These are phyloP conservation scores for Mycena galopus DNA, from an alignment of 768 basidiomycete species.

Conservation along the genomic window DNA sequence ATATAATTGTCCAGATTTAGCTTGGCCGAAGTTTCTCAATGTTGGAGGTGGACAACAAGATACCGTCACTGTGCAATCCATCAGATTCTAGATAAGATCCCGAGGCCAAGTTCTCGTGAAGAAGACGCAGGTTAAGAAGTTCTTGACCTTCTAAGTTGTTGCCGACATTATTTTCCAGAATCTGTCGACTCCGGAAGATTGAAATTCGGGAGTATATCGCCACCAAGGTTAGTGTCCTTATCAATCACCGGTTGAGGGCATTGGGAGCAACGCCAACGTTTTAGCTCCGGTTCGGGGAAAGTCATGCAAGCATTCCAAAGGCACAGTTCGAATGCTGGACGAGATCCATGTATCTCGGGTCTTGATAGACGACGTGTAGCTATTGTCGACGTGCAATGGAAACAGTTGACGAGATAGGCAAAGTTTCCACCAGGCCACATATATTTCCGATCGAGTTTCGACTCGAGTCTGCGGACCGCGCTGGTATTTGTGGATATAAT, in stretches of 20 bases:
- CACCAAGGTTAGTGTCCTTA: not conserved
- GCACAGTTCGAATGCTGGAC: not conserved
- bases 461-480: no score
- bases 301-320: not conserved
- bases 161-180: no score
- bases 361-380: not conserved
- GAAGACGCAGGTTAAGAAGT: not conserved
- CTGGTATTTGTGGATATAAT: no score
- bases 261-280: slow-evolving; percentile 1
- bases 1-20: not conserved
- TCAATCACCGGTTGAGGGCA: not conserved
- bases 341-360: not conserved
- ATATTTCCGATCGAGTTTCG: not conserved
- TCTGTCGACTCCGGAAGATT: no score
- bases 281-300: not conserved
- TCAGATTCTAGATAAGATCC: slow-evolving; percentile 24
- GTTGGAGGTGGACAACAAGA: not conserved
- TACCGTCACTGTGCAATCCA: not conserved
- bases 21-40: slow-evolving; percentile 25
- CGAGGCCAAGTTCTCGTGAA: not conserved
- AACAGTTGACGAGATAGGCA: not conserved
- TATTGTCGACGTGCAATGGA: not conserved
- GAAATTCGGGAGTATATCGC: slow-evolving; percentile 4
- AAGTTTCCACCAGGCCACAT: not conserved
- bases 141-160: no score